These are phyloP conservation scores for Salix udensis DNA, from an alignment of 345 rosid species.

Conservation along the genomic window DNA sequence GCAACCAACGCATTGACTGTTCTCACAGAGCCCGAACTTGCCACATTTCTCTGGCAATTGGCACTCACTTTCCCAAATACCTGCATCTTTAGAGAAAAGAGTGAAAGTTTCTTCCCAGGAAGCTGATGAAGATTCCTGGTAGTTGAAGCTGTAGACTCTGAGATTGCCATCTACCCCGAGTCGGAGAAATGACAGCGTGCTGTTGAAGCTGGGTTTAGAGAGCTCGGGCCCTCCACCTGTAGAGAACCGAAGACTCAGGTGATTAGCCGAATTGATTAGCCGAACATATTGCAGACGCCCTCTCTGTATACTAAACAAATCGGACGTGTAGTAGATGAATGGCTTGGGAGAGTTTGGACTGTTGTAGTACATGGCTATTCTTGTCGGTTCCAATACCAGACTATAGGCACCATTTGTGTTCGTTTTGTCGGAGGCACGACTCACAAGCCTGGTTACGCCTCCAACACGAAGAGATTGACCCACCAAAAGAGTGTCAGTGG, in stretches of 20 bases:
- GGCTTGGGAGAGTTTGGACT: slow-evolving; percentile 28
- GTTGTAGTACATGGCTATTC: slow-evolving; percentile 34
- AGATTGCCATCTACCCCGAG: slow-evolving; percentile 53
- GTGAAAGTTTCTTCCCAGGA: slow-evolving; percentile 46
- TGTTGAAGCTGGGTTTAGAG: slow-evolving; percentile 35
- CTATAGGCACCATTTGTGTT: slow-evolving; percentile 48
- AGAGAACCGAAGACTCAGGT: background rate
- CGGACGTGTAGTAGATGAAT: slow-evolving; percentile 23
- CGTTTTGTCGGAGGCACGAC: slow-evolving; percentile 33
- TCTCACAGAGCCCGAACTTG: slow-evolving; percentile 29
- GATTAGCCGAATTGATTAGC: slow-evolving; percentile 17
- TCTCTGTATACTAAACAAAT: background rate
- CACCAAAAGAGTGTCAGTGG: slow-evolving; percentile 49
- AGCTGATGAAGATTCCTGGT: slow-evolving; percentile 23
- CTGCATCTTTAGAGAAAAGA: slow-evolving; percentile 24
- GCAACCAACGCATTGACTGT: slow-evolving; percentile 29
- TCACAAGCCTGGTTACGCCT: slow-evolving; percentile 42
- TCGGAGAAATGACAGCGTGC: slow-evolving; percentile 36
- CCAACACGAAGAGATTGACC: slow-evolving; percentile 37
- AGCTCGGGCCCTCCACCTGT: background rate
- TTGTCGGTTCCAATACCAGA: slow-evolving; percentile 46
- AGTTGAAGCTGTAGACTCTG: slow-evolving; percentile 38
- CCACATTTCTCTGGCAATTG: slow-evolving; percentile 37
- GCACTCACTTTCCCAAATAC: slow-evolving; percentile 26
- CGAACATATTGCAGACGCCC: slow-evolving; percentile 15